A percentile compares a stretch with the other conserved stretches of the same genome.
Conservation (phyloP, 257 asterid genomes). For the Capsicum rhomboideum region DNA sequence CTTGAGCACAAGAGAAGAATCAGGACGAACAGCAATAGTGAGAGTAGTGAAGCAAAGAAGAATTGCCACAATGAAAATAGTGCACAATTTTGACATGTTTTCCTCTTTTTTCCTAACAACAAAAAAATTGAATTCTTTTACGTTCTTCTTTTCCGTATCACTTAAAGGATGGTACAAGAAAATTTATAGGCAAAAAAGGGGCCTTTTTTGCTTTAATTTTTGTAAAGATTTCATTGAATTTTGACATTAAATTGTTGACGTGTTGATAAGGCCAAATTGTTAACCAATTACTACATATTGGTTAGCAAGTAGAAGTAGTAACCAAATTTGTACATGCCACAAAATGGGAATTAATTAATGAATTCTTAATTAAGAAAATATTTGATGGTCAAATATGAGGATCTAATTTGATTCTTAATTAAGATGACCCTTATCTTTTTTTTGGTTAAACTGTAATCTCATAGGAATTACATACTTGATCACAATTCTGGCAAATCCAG, state of each 20-base stretch:
- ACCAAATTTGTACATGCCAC: background rate
- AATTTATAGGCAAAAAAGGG: background rate
- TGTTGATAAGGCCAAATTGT: background rate
- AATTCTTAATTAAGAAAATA: background rate
- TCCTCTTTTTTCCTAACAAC: background rate
- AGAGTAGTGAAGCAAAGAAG: slow-evolving; percentile 7
- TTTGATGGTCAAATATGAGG: background rate
- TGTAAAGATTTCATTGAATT: background rate
- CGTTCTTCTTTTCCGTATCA: background rate
- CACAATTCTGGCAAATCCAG: background rate
- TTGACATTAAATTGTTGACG: background rate
- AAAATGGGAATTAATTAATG: background rate
- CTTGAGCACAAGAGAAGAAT: background rate
- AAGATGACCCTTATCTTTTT: background rate
- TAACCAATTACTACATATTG: background rate
- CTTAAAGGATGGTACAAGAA: background rate
- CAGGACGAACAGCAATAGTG: slow-evolving; percentile 14
- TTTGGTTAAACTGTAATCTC: background rate
- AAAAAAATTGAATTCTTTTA: background rate
- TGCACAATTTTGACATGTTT: slow-evolving; percentile 9
- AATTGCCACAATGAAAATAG: slow-evolving; percentile 5
- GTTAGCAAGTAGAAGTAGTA: background rate
- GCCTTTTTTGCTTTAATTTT: background rate
- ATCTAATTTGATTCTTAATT: background rate
- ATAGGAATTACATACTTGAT: background rate